These are phyloP conservation scores for Carex littledalei DNA, from an alignment of 176 grass and related monocot species.

Conservation along the genomic window DNA sequence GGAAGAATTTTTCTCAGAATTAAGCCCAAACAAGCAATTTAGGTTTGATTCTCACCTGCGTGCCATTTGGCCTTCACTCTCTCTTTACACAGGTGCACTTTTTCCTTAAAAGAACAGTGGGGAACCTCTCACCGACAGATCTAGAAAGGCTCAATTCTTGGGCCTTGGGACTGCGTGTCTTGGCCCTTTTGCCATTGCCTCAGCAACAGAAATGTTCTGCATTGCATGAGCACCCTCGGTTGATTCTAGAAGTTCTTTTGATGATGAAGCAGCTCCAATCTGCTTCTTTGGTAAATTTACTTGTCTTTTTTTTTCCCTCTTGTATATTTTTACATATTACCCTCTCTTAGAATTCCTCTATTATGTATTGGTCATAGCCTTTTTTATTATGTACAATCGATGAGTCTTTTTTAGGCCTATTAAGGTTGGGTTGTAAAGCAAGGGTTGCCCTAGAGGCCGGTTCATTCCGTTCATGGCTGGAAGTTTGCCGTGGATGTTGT, in stretches of 20 bases:
- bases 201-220: constrained; percentile 90
- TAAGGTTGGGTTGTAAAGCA: neutral
- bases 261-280: constrained; percentile 99
- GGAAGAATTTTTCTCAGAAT: neutral
- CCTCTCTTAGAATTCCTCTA: constrained; percentile 1
- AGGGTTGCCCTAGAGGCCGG: neutral
- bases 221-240: constrained; percentile 90
- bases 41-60: neutral
- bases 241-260: constrained; percentile 93
- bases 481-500: neutral
- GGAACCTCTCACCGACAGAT: constrained; percentile 68
- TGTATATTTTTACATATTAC: neutral
- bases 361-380: neutral
- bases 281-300: constrained; percentile 72
- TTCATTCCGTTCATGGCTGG: neutral
- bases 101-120: constrained; percentile 90
- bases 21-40: neutral
- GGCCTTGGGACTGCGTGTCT: constrained; percentile 90
- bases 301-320: constrained; percentile 16
- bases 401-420: neutral
- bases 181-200: constrained; percentile 82
- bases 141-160: constrained; percentile 78
- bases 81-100: constrained; percentile 76
- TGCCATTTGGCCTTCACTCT: neutral
- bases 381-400: neutral